Conservation (phyloP, 23 red algal species). For the Gracilaria domingensis region DNA sequence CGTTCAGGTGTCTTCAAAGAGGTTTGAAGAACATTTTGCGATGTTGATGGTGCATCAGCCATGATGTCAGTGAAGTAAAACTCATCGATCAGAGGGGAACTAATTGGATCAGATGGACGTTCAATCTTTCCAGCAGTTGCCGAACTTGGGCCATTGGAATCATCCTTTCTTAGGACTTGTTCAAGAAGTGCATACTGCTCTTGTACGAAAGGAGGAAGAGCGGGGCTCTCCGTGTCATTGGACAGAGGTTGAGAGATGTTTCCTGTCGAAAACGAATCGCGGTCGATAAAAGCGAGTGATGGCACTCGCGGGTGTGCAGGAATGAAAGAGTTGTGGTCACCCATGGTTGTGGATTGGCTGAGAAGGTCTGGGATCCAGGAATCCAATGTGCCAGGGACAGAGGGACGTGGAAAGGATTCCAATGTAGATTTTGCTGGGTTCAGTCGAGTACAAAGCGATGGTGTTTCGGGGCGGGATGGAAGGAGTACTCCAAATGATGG, state of each 20-base stretch:
- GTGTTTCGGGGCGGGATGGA: neutral
- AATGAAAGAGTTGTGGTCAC: neutral
- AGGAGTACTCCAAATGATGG: slow-evolving; percentile 19
- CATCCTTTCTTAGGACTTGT: slow-evolving; percentile 33
- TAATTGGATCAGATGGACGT: neutral
- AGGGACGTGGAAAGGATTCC: neutral
- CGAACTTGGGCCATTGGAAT: neutral
- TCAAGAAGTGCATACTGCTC: slow-evolving; percentile 30
- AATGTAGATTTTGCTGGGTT: neutral
- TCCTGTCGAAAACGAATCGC: neutral
- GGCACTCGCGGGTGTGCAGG: neutral
- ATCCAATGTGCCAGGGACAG: neutral
- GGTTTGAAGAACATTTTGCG: neutral
- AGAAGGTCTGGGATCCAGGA: neutral
- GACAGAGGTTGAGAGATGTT: neutral
- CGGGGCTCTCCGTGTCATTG: neutral
- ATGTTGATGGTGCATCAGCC: neutral
- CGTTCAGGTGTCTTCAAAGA: slow-evolving; percentile 4
- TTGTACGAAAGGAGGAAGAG: slow-evolving; percentile 1
- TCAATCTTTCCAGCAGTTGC: neutral
- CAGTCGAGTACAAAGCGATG: neutral
- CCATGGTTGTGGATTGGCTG: neutral
- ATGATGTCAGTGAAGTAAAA: slow-evolving; percentile 29
- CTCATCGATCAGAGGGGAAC: slow-evolving; percentile 12
- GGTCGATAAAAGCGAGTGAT: slow-evolving; percentile 17